A percentile compares a stretch with the other conserved stretches of the same genome.
Conservation (phyloP, 2,329 filamentous ascomycete genomes). For the Colletotrichum spinosum region DNA sequence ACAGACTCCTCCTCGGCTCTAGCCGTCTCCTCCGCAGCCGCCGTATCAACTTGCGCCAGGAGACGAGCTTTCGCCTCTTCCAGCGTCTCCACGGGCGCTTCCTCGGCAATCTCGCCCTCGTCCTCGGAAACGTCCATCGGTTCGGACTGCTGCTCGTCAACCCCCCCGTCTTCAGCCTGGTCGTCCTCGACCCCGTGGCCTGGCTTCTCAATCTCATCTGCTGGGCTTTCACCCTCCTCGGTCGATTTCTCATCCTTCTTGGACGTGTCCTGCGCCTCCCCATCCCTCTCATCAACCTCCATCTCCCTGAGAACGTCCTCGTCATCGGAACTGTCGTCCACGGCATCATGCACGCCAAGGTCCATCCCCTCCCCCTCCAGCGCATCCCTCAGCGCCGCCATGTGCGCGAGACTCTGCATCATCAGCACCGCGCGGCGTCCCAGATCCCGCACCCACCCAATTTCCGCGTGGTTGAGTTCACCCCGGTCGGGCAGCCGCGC, state of each 20-base stretch:
- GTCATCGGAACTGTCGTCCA: constrained; percentile 57
- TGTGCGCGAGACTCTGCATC: constrained; percentile 65
- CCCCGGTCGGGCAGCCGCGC: constrained; percentile 80
- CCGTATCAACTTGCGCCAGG: constrained; percentile 56
- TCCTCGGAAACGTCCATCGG: constrained; percentile 57
- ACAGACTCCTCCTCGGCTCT: constrained; percentile 31
- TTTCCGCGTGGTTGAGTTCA: constrained; percentile 79
- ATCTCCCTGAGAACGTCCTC: constrained; percentile 51
- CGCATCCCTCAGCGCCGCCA: constrained; percentile 59
- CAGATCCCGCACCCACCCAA: constrained; percentile 81
- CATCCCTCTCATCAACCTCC: constrained; percentile 46
- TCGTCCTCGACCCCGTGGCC: constrained; percentile 28
- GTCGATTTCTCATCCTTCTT: constrained; percentile 32
- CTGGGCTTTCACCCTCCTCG: constrained; percentile 27
- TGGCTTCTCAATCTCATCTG: constrained; percentile 6
- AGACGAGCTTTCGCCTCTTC: constrained; percentile 62
- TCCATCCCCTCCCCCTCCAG: constrained; percentile 52
- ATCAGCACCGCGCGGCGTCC: constrained; percentile 79
- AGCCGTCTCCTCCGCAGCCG: constrained; percentile 44
- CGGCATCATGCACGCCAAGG: constrained; percentile 56
- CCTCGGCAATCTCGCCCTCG: constrained; percentile 48
- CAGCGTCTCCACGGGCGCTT: constrained; percentile 47
- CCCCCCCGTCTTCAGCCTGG: constrained; percentile 30
- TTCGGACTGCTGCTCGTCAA: constrained; percentile 41
- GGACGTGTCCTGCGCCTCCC: constrained; percentile 29